Evolutionary conservation across 2,329 filamentous ascomycete genomes (phyloP).

Genomic region (Monilinia aucupariae): DNA sequence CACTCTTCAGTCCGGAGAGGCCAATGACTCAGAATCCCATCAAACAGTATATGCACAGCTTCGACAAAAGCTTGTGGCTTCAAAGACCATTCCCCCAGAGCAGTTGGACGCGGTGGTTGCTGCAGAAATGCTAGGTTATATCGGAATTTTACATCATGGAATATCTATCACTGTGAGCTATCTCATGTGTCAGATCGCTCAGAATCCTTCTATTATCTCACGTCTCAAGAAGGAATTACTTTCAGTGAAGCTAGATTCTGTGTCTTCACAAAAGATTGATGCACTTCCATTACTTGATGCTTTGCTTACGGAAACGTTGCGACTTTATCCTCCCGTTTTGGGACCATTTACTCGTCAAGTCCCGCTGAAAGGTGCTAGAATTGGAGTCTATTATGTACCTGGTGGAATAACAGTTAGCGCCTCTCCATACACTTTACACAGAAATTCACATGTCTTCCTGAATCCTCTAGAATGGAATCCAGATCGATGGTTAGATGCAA

Average conservation of each 20-base stretch:
- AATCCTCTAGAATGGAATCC: constrained; percentile 43
- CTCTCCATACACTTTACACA: not conserved
- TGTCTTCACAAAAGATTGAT: constrained; percentile 38
- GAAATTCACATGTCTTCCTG: constrained; percentile 38
- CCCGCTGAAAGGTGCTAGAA: constrained; percentile 7
- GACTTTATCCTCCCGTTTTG: constrained; percentile 49
- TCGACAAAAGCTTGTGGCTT: not conserved
- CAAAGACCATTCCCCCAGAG: not conserved
- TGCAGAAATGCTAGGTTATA: constrained; percentile 67
- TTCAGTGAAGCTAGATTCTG: not conserved
- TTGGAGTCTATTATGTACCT: not conserved
- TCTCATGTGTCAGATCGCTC: constrained; percentile 51
- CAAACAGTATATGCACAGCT: not conserved
- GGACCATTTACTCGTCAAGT: constrained; percentile 43
- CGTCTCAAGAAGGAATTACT: constrained; percentile 23
- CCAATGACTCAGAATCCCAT: not conserved
- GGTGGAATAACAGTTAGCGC: constrained; percentile 20
- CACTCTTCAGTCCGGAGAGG: not conserved
- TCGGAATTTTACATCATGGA: constrained; percentile 71
- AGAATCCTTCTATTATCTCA: constrained; percentile 29
- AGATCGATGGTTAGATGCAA: constrained; percentile 42
- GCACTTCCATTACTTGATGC: constrained; percentile 47
- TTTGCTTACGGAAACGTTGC: constrained; percentile 50
- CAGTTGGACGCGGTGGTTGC: constrained; percentile 40
- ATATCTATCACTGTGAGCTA: constrained; percentile 62